These are phyloP conservation scores for Cercospora citrullina DNA, from an alignment of 2,329 filamentous ascomycete species.

Conservation along the genomic window DNA sequence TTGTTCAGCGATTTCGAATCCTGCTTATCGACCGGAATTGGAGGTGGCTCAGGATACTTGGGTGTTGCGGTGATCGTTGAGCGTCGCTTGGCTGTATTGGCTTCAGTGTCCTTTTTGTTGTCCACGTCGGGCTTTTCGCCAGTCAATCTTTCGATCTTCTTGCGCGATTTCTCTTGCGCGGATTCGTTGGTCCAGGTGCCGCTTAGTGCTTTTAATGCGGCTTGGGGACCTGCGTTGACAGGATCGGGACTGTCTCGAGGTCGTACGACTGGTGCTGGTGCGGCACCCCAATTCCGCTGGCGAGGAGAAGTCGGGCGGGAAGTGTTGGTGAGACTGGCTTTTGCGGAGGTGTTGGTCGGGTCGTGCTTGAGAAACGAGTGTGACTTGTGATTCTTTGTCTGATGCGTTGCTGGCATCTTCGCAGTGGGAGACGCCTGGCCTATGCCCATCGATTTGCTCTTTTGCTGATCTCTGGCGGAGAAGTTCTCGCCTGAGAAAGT, in stretches of 20 bases:
- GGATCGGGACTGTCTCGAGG: background rate
- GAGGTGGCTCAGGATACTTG: slow-evolving; percentile 28
- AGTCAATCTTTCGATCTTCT: slow-evolving; percentile 16
- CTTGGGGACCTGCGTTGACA: background rate
- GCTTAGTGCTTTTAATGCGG: slow-evolving; percentile 1
- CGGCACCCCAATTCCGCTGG: background rate
- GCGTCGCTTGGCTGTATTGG: slow-evolving; percentile 36
- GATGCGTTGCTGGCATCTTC: slow-evolving; percentile 4
- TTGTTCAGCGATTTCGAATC: slow-evolving; percentile 30
- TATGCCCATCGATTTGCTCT: background rate
- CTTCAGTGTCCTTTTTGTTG: slow-evolving; percentile 19
- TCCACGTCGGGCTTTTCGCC: slow-evolving; percentile 2
- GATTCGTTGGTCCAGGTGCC: slow-evolving; percentile 9
- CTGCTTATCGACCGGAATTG: slow-evolving; percentile 9
- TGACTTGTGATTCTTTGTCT: slow-evolving; percentile 15
- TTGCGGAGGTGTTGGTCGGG: slow-evolving; percentile 10
- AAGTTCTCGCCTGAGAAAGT: slow-evolving; percentile 28
- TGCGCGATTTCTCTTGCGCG: slow-evolving; percentile 8
- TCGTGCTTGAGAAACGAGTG: slow-evolving; percentile 27
- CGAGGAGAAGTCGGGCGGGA: slow-evolving; percentile 7
- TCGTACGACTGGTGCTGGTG: background rate
- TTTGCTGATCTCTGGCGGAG: slow-evolving; percentile 18
- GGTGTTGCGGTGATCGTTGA: slow-evolving; percentile 33
- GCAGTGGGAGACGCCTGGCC: background rate
- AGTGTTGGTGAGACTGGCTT: slow-evolving; percentile 1